Percentiles rank a stretch among this genome's conserved stretches.
phyloP scores from a whole-genome alignment of 768 basidiomycete genomes.

The Cystobasidium tubakii region DNA sequence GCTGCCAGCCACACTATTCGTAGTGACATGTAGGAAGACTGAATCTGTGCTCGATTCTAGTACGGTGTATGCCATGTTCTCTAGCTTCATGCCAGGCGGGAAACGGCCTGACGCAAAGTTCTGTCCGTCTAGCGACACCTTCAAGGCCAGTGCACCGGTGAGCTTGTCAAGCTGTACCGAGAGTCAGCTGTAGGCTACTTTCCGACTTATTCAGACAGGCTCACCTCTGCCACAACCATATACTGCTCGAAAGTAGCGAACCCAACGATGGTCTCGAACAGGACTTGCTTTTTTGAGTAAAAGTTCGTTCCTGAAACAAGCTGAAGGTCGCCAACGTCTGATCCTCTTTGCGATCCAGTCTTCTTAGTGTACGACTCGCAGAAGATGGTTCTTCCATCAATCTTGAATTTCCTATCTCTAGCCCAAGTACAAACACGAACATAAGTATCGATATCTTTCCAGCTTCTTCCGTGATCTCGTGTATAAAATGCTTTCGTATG shows the following conservation, averaged over 20 bases:
- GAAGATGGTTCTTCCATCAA: slow-evolving; percentile 80
- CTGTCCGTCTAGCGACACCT: slow-evolving; percentile 84
- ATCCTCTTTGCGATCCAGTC: slow-evolving; percentile 68
- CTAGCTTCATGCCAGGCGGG: slow-evolving; percentile 81
- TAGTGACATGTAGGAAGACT: slow-evolving; percentile 93
- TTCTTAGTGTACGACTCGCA: slow-evolving; percentile 85
- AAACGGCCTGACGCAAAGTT: slow-evolving; percentile 80
- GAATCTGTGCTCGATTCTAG: slow-evolving; percentile 89
- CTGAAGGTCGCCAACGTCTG: slow-evolving; percentile 61
- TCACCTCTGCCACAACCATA: slow-evolving; percentile 85
- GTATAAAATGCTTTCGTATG: slow-evolving; percentile 70
- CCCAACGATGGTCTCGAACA: slow-evolving; percentile 84
- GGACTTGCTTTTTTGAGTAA: slow-evolving; percentile 63
- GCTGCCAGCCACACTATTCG: slow-evolving; percentile 65
- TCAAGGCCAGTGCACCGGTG: slow-evolving; percentile 57
- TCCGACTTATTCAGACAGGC: slow-evolving; percentile 40
- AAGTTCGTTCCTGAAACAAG: slow-evolving; percentile 71
- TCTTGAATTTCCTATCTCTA: slow-evolving; percentile 65
- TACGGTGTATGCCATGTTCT: slow-evolving; percentile 87
- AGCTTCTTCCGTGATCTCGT: slow-evolving; percentile 67
- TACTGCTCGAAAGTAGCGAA: slow-evolving; percentile 97
- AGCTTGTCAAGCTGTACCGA: slow-evolving; percentile 54
- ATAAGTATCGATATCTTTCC: slow-evolving; percentile 74
- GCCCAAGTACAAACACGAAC: slow-evolving; percentile 91
- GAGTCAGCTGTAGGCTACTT: slow-evolving; percentile 1